Conservation (phyloP, 1,284 basidiomycete species). For the Anthracocystis panici-leucophaei region DNA sequence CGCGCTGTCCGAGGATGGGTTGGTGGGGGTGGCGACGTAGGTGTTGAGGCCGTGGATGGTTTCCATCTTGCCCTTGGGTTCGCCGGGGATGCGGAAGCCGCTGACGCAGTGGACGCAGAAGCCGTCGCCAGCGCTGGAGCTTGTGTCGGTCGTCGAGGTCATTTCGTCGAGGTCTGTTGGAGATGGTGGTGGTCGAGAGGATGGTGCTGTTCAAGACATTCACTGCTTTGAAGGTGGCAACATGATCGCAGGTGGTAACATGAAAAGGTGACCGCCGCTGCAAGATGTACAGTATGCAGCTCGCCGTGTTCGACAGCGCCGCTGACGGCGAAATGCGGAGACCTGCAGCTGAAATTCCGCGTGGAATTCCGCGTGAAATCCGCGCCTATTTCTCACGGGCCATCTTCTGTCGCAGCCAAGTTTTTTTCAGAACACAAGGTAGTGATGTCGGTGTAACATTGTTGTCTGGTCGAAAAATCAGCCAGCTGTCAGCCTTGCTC, state of each 20-base stretch:
- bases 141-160: slow-evolving; percentile 13
- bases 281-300: neutral
- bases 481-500: neutral
- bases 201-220: neutral
- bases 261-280: slow-evolving; percentile 8
- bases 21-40: slow-evolving; percentile 65
- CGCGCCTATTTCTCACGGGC: neutral
- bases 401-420: neutral
- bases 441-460: neutral
- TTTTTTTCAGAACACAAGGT: neutral
- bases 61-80: slow-evolving; percentile 48
- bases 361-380: slow-evolving; percentile 3
- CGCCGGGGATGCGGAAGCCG: slow-evolving; percentile 53
- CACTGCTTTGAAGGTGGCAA: neutral
- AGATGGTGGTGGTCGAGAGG: neutral
- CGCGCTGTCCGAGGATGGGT: slow-evolving; percentile 34
- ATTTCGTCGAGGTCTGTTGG: neutral
- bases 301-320: slow-evolving; percentile 18
- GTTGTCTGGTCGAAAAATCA: neutral
- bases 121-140: neutral
- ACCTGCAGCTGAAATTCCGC: neutral
- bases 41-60: slow-evolving; percentile 43
- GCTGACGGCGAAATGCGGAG: too few species aligned
- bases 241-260: neutral
- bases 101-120: slow-evolving; percentile 57